Evolutionary conservation across 176 grass and related monocot genomes (phyloP), one percentile per base, ranked within the genome.

Genomic region (Oryza nivara): DNA sequence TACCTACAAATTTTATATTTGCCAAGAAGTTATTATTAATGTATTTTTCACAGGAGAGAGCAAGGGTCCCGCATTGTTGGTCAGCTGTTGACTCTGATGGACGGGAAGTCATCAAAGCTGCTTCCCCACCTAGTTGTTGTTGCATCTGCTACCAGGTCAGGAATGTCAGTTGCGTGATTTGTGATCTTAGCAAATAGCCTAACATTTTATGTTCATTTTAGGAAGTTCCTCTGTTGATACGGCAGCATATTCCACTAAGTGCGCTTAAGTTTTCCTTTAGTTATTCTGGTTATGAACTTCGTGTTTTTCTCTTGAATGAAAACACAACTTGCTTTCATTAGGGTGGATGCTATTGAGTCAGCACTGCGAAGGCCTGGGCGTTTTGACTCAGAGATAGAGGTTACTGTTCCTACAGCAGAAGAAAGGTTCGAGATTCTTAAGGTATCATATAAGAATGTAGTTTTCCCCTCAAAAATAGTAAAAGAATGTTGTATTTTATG

Each of bases 81-180:
- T 46, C 91, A 98, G 84, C 91, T 98, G 43, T 84, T 98, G 68
- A 94, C 96, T 58, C 19, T 58, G 19, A 58, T 58, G 54, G 54
- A 58, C 2, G 54, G 54, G 54, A 58, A 8, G 54, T 58, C 54
- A n/a, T 58, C 54, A n/a, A 58, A 58, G 54, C 5, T n/a, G 54
- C 54, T 58, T 58, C 54, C 54, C 19, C 54, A 58, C 19, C 1
- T 58, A 58, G 54, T 58, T 58, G 54, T 95, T 69, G 91, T 98
- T 49, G 96, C 93, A 64, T 94, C 93, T 30, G 95, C 96, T 25
- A 98, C 95, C 91, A 95, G 96, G 96, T 98, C 60, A 86, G 88
- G 46, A 19, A 47, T 17, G 11, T 36, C 74, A 28, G 30, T 65
- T 25, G 47, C 17, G 19, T 4, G 47, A 45, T 71, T 78, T 40